These are phyloP conservation scores for Candida boidinii DNA, from an alignment of 805 yeast species.

Conservation along the genomic window DNA sequence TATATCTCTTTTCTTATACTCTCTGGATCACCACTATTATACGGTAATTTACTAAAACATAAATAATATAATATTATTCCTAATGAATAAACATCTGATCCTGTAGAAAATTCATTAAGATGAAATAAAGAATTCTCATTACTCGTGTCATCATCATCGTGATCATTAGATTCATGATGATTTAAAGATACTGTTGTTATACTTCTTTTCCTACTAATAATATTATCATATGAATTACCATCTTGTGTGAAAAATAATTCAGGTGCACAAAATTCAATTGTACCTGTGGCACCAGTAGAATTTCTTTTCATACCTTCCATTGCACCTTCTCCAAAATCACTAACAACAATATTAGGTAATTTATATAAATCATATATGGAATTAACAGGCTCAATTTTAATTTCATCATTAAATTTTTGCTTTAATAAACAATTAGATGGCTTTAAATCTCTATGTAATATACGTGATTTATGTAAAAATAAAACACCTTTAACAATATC, in stretches of 20 bases:
- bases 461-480: slow-evolving; percentile 64
- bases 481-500: slow-evolving; percentile 66
- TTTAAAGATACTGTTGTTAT: too few relatives aligned
- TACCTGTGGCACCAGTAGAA: slow-evolving; percentile 82
- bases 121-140: slow-evolving; percentile 19
- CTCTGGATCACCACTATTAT: slow-evolving; percentile 20
- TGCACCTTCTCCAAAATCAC: slow-evolving; percentile 88
- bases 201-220: background rate
- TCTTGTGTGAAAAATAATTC: slow-evolving; percentile 44
- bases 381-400: slow-evolving; percentile 12
- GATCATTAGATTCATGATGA: too few relatives aligned
- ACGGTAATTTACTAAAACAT: slow-evolving; percentile 68
- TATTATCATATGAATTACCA: slow-evolving; percentile 3
- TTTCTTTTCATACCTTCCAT: slow-evolving; percentile 55
- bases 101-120: slow-evolving; percentile 52
- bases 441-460: slow-evolving; percentile 82
- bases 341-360: slow-evolving; percentile 67
- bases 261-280: slow-evolving; percentile 83
- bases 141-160: background rate
- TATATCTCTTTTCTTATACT: slow-evolving; percentile 19
- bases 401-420: slow-evolving; percentile 16
- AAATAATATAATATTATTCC: slow-evolving; percentile 77
- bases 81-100: slow-evolving; percentile 73
- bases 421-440: slow-evolving; percentile 79
- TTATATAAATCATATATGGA: slow-evolving; percentile 14